phyloP scores from a whole-genome alignment of 352 stramenopile genomes.

The Globisporangium iwayamae region DNA sequence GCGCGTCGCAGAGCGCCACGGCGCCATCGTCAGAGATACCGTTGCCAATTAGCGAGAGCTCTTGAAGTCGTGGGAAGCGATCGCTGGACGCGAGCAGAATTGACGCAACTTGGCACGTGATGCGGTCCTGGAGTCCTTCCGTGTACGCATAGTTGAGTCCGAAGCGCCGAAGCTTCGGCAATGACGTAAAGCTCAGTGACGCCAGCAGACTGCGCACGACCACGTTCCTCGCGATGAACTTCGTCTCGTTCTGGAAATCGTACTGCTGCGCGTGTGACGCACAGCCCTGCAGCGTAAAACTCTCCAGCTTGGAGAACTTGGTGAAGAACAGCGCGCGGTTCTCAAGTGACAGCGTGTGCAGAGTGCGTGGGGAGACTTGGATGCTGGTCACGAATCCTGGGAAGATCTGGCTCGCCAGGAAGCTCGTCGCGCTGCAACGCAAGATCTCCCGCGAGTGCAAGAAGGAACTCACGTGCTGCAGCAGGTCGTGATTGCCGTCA shows the following conservation, averaged over 20 bases:
- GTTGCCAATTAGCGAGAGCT: slow-evolving; percentile 43
- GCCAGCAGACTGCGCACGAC: slow-evolving; percentile 31
- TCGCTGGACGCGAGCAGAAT: slow-evolving; percentile 25
- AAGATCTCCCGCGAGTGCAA: slow-evolving; percentile 30
- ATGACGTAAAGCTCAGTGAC: slow-evolving; percentile 19
- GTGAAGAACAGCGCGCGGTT: slow-evolving; percentile 27
- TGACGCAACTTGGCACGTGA: slow-evolving; percentile 36
- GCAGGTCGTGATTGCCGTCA: slow-evolving; percentile 37
- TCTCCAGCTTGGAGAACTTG: slow-evolving; percentile 38
- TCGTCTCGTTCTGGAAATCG: slow-evolving; percentile 40
- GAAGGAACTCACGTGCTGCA: slow-evolving; percentile 45
- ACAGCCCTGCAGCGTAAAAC: slow-evolving; percentile 29
- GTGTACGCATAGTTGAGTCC: slow-evolving; percentile 45
- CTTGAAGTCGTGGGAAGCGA: slow-evolving; percentile 30
- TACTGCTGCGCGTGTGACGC: slow-evolving; percentile 31
- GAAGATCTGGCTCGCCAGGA: slow-evolving; percentile 25
- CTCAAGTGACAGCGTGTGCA: slow-evolving; percentile 21
- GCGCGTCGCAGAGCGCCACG: slow-evolving; percentile 31
- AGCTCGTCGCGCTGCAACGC: slow-evolving; percentile 32
- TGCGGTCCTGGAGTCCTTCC: slow-evolving; percentile 44
- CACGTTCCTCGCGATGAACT: slow-evolving; percentile 36
- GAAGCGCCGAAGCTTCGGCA: slow-evolving; percentile 30
- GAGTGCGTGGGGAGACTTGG: slow-evolving; percentile 21
- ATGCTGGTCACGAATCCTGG: slow-evolving; percentile 36
- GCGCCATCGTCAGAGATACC: slow-evolving; percentile 53